Evolutionary conservation across 805 yeast genomes (phyloP), one percentile per base, ranked within the genome.

Genomic region (Nakazawaea wyomingensis): DNA sequence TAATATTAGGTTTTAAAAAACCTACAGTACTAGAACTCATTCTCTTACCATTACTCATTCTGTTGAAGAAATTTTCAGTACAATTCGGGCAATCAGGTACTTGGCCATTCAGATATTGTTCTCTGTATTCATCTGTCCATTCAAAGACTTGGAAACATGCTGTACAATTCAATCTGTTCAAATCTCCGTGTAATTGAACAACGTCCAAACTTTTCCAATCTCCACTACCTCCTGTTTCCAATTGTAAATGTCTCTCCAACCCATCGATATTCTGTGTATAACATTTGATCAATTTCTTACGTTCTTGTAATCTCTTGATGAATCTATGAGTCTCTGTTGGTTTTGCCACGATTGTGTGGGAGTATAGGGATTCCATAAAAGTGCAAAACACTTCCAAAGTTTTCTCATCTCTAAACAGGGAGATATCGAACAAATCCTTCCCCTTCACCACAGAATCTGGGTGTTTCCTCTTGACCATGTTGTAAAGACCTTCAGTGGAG

Each of bases 211-310:
- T 68, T 50, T 75, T 80, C 85, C 91, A 82, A 33, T 55, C 49
- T 11, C 63, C 53, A 31, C 69, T 67, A 20, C 68, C 64, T 2
- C 90, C 89, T 38, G 82, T 68, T 30, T 69, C 71, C 44, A 90
- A 65, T 18, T 86, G 83, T 20, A 82, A 69, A 37, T 68, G 65
- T 38, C 78, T 65, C 56, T 91, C 98, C 28, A 91, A 66, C 0
- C 95, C 90, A 60, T 91, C 99, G 46, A 91, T 91, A 58, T 91
- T 91, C 56, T 93, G 98, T 1, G 98, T 91, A 59, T 91, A 91
- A 63, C 97, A 88, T 45, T 96, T 68, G 38, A 89, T 60, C 35
- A 90, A 71, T 61, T 82, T 83, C 47, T 74, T 78, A 56, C 76
- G 76, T 43, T 72, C 79, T 53, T 76, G 78, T 43, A 82, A 60